Percentiles rank a stretch among this genome's conserved stretches.
Evolutionary conservation across 2,329 filamentous ascomycete genomes (phyloP).

Genomic region (Myrmaecium sp.): DNA sequence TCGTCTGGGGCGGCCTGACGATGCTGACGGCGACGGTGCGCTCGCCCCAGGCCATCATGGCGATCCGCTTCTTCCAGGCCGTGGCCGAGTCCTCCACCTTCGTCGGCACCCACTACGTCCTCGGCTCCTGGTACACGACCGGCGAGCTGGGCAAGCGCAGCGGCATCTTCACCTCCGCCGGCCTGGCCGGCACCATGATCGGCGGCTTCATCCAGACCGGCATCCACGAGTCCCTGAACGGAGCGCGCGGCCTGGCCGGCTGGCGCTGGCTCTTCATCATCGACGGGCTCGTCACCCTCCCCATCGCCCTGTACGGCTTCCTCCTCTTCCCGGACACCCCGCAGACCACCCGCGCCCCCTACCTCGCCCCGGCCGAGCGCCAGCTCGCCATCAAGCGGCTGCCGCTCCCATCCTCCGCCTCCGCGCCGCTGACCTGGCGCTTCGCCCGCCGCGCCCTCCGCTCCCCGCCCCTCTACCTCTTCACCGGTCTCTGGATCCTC

Average conservation of each 20-base stretch:
- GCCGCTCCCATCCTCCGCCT: constrained; percentile 26
- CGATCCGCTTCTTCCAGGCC: constrained; percentile 37
- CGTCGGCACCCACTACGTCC: constrained; percentile 40
- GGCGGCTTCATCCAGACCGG: constrained; percentile 45
- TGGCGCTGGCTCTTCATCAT: constrained; percentile 34
- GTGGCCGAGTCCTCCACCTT: constrained; percentile 41
- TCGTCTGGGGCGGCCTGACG: constrained; percentile 46
- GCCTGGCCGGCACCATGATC: constrained; percentile 44
- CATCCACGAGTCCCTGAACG: constrained; percentile 27
- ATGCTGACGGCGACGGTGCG: constrained; percentile 41
- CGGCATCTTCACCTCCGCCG: constrained; percentile 43
- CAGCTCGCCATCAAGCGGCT: constrained; percentile 28
- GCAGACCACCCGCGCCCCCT: constrained; percentile 24
- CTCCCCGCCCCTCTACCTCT: constrained; percentile 50
- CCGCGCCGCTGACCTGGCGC: constrained; percentile 28
- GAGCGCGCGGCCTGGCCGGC: constrained; percentile 31
- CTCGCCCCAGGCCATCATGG: constrained; percentile 39
- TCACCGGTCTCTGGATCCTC: constrained; percentile 50
- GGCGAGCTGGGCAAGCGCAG: constrained; percentile 44
- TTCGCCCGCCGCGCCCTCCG: constrained; percentile 40
- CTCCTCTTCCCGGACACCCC: constrained; percentile 30
- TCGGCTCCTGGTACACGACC: constrained; percentile 44
- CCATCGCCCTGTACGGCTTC: constrained; percentile 38
- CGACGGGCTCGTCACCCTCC: constrained; percentile 39
- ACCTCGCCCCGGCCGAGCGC: constrained; percentile 24